These are phyloP conservation scores for Pulveroboletus sp. DNA, from an alignment of 768 basidiomycete species.

Conservation along the genomic window DNA sequence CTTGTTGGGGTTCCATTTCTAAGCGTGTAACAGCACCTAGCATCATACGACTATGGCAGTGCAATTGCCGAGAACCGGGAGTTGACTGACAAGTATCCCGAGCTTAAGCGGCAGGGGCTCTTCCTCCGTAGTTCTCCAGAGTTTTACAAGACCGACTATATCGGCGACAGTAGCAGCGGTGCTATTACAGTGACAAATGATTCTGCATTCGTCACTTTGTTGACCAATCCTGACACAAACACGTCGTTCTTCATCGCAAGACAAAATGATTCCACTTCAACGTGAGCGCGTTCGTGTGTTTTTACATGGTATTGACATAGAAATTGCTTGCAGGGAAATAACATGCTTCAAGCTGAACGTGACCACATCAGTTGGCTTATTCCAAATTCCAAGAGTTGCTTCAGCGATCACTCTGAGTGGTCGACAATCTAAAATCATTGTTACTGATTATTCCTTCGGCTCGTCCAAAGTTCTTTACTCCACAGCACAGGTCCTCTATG, in stretches of 20 bases:
- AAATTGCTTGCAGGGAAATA: constrained; percentile 11
- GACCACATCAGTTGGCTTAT: constrained; percentile 43
- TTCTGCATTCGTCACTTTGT: constrained; percentile 52
- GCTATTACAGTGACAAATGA: constrained; percentile 39
- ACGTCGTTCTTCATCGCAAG: constrained; percentile 68
- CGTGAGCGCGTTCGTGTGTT: constrained; percentile 36
- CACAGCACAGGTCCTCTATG: constrained; percentile 69
- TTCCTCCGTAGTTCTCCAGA: constrained; percentile 77
- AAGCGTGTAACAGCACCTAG: constrained; percentile 7
- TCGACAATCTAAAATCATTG: constrained; percentile 68
- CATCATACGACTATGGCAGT: constrained; percentile 80
- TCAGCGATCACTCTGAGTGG: constrained; percentile 57
- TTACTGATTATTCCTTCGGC: constrained; percentile 72
- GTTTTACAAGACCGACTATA: constrained; percentile 75
- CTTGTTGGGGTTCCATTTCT: neutral
- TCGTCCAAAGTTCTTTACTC: constrained; percentile 58
- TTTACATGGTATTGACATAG: neutral
- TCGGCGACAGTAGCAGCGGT: constrained; percentile 57
- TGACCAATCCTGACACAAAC: constrained; percentile 63
- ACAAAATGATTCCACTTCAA: constrained; percentile 62
- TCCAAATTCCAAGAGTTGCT: constrained; percentile 55
- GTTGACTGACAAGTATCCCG: constrained; percentile 63
- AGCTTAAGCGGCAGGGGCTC: constrained; percentile 71
- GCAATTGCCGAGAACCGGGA: constrained; percentile 64
- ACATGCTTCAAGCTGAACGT: constrained; percentile 59